A percentile compares a stretch with the other conserved stretches of the same genome.
These are phyloP conservation scores for Acacia pycnantha DNA, from an alignment of 331 rosid species.

Conservation along the genomic window DNA sequence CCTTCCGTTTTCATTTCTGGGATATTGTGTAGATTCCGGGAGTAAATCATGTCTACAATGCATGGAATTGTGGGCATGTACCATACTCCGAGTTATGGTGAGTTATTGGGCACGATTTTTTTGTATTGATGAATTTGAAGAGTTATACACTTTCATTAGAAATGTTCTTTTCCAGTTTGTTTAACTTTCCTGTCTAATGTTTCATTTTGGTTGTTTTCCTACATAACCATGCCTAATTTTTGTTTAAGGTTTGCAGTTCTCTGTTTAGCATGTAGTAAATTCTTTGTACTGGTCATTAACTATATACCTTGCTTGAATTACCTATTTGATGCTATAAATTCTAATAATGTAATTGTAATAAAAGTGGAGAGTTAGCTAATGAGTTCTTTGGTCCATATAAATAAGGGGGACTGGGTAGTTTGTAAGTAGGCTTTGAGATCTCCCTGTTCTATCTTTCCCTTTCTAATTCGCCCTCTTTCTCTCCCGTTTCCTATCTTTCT, in stretches of 20 bases:
- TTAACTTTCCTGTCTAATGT: not conserved
- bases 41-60: not conserved
- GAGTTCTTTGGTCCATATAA: not conserved
- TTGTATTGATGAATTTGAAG: constrained; percentile 4
- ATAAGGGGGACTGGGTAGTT: not conserved
- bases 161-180: not conserved
- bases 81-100: not conserved
- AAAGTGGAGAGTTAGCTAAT: not conserved
- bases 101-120: not conserved
- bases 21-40: not conserved
- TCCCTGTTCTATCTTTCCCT: not conserved
- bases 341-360: not conserved
- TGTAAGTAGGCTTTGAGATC: not conserved
- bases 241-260: not conserved
- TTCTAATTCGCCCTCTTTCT: not conserved
- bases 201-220: constrained; percentile 4
- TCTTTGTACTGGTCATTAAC: not conserved
- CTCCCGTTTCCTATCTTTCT: not conserved
- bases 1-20: not conserved
- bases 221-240: not conserved
- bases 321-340: not conserved
- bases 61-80: not conserved
- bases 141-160: not conserved
- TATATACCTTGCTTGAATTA: not conserved
- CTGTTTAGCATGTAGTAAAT: not conserved